A percentile compares a stretch with the other conserved stretches of the same genome.
These are phyloP conservation scores for Tetradesmus obliquus DNA, from an alignment of 139 green algal species.

Conservation along the genomic window DNA sequence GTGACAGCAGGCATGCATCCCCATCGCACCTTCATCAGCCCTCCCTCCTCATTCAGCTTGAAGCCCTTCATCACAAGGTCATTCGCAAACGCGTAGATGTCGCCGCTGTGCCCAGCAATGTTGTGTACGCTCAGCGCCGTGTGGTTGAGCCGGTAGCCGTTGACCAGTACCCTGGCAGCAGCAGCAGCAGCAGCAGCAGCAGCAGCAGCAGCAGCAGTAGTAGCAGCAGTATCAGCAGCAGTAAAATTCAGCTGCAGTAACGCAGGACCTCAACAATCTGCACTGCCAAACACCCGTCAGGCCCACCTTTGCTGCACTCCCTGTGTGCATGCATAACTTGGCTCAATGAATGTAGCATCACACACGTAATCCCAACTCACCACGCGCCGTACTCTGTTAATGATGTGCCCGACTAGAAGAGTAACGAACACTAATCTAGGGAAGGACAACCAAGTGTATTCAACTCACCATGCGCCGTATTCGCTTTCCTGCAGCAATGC, in stretches of 20 bases:
- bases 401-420: too few relatives aligned
- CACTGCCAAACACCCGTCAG: too few relatives aligned
- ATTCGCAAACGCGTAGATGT: constrained; percentile 65
- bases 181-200: neutral
- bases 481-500: constrained; percentile 60
- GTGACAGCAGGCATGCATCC: too few relatives aligned
- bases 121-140: constrained; percentile 82
- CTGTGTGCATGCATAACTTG: too few relatives aligned
- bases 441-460: neutral
- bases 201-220: neutral
- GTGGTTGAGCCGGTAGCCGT: constrained; percentile 91
- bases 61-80: constrained; percentile 67
- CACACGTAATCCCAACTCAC: neutral
- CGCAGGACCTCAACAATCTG: too few relatives aligned
- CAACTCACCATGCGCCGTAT: constrained; percentile 60
- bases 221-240: too few relatives aligned
- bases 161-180: constrained; percentile 73
- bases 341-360: neutral
- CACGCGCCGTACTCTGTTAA: too few relatives aligned
- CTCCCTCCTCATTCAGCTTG: constrained; percentile 72
- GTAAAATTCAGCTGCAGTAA: too few relatives aligned
- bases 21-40: constrained; percentile 64
- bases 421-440: too few relatives aligned
- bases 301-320: too few relatives aligned
- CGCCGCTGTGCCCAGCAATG: constrained; percentile 44